phyloP scores from a whole-genome alignment of 1,284 basidiomycete species.

The Blastosporella zonata region DNA sequence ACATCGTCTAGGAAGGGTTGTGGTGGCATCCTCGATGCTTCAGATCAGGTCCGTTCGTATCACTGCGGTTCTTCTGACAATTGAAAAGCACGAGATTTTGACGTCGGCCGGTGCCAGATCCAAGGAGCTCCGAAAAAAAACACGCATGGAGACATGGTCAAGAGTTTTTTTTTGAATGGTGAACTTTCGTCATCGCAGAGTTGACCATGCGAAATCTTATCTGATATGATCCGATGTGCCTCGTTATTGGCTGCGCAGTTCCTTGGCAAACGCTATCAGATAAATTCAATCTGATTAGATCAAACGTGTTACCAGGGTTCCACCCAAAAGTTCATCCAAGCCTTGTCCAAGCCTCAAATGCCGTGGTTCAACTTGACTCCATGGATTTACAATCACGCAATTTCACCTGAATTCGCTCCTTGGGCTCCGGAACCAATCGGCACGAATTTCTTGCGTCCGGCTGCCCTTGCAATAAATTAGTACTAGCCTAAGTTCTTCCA shows the following conservation, averaged over 20 bases:
- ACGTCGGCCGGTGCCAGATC: neutral
- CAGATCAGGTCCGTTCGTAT: neutral
- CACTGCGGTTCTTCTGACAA: neutral
- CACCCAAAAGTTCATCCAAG: neutral
- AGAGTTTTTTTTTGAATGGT: neutral
- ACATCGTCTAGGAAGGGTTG: neutral
- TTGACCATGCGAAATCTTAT: conserved; percentile 27
- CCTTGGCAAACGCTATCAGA: conserved; percentile 26
- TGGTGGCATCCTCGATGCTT: neutral
- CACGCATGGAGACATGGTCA: neutral
- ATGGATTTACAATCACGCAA: conserved; percentile 12
- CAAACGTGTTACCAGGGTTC: neutral
- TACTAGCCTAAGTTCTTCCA: neutral
- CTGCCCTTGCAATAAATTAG: neutral
- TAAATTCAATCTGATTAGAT: conserved; percentile 33
- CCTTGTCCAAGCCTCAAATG: neutral
- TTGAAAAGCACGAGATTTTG: conserved; percentile 9
- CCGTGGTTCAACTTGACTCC: conserved; percentile 1
- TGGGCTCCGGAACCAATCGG: neutral
- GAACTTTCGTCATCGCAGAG: neutral
- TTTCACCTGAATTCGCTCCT: neutral
- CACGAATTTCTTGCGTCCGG: neutral
- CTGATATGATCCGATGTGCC: conserved; percentile 26
- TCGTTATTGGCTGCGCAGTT: conserved; percentile 22
- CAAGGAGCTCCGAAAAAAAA: neutral